phyloP scores from a whole-genome alignment of 495 filamentous ascomycete species.

The Penicillium bialowiezense region DNA sequence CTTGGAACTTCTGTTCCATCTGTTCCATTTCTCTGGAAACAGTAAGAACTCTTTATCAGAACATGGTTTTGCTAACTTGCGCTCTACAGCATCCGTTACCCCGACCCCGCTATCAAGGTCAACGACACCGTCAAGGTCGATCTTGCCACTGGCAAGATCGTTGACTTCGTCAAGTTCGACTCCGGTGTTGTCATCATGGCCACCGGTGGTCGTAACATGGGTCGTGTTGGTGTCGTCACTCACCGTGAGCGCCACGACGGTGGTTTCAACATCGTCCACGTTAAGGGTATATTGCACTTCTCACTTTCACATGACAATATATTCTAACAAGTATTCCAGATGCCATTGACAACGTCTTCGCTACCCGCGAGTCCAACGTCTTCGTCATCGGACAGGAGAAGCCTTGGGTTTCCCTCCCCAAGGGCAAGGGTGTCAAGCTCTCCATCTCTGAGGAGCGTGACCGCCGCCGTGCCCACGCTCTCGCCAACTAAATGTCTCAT shows the following conservation, averaged over 20 bases:
- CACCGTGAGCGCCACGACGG: slow-evolving; percentile 99
- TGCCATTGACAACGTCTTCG: slow-evolving; percentile 98
- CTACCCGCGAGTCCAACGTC: slow-evolving; percentile 97
- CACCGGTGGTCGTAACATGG: slow-evolving; percentile 99
- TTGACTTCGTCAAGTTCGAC: slow-evolving; percentile 95
- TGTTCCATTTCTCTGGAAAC: slow-evolving; percentile 25
- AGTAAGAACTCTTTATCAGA: slow-evolving; percentile 33
- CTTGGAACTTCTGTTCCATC: slow-evolving; percentile 22
- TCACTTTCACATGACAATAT: background rate
- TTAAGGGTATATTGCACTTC: slow-evolving; percentile 59
- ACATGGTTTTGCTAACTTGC: slow-evolving; percentile 39
- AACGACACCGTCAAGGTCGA: slow-evolving; percentile 99
- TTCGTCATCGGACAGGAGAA: slow-evolving; percentile 97
- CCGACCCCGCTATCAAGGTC: slow-evolving; percentile 95
- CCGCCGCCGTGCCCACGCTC: slow-evolving; percentile 77
- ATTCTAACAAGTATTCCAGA: slow-evolving; percentile 28
- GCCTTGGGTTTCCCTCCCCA: slow-evolving; percentile 97
- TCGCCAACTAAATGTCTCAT: slow-evolving; percentile 57
- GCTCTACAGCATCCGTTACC: slow-evolving; percentile 86
- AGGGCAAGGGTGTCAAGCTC: slow-evolving; percentile 99
- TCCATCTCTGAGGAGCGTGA: slow-evolving; percentile 98
- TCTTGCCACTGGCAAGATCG: slow-evolving; percentile 92
- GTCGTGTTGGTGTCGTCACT: slow-evolving; percentile 99
- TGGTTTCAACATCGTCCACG: slow-evolving; percentile 99
- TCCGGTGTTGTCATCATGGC: slow-evolving; percentile 96